Evolutionary conservation across 129 eudicot species (phyloP).

Genomic region (Mikania micrantha): DNA sequence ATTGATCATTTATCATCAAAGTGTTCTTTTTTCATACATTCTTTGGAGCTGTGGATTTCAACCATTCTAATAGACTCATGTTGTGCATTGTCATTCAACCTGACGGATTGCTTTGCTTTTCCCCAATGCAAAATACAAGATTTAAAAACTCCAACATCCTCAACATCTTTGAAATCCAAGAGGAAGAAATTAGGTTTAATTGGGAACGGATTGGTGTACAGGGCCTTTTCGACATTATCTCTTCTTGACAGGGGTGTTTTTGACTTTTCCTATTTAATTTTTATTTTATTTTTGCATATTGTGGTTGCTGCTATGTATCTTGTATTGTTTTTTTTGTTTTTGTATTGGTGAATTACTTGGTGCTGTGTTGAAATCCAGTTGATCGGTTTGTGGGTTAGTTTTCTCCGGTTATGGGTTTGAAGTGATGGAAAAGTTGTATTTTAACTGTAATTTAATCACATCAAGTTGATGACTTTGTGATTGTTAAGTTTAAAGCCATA

Average conservation of each 20-base stretch:
- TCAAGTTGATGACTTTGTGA: too few relatives aligned
- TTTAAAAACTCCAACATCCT: not conserved
- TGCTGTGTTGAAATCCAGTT: not conserved
- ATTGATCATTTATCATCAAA: slow-evolving; percentile 2
- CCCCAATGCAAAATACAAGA: slow-evolving; percentile 18
- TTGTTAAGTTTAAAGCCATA: too few relatives aligned
- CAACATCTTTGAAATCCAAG: slow-evolving; percentile 13
- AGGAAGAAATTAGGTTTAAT: slow-evolving; percentile 6
- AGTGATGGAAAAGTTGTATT: not conserved
- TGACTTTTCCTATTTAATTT: not conserved
- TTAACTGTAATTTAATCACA: too few relatives aligned
- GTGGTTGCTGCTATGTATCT: not conserved
- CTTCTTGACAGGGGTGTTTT: not conserved
- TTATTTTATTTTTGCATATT: slow-evolving; percentile 3
- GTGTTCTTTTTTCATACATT: slow-evolving; percentile 9
- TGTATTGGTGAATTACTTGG: too few relatives aligned
- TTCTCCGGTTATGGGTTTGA: not conserved
- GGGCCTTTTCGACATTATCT: slow-evolving; percentile 17
- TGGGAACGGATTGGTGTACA: slow-evolving; percentile 37
- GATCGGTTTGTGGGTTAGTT: not conserved
- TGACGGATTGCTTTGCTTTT: slow-evolving; percentile 15
- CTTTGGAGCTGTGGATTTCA: slow-evolving; percentile 12
- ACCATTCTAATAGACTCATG: slow-evolving; percentile 10
- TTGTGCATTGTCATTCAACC: slow-evolving; percentile 27
- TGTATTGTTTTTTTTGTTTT: not conserved